Conservation (phyloP, 2,329 filamentous ascomycete genomes). For the Sclerotinia minor region DNA sequence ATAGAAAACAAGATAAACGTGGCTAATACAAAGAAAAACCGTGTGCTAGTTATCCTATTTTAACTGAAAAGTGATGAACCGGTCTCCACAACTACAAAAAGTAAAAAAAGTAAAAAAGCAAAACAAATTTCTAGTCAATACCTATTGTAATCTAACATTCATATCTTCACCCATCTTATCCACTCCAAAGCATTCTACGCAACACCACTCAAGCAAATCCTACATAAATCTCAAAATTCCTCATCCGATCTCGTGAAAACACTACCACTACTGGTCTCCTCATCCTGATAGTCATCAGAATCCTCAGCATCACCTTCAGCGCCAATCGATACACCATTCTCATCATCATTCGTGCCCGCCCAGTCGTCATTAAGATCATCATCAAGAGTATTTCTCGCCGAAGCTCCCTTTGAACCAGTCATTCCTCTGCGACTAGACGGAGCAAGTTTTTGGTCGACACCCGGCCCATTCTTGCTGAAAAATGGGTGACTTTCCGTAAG, state of each 20-base stretch:
- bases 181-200: background rate
- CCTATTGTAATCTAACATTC: background rate
- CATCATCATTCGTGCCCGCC: background rate
- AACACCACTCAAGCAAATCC: background rate
- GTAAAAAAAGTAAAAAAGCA: background rate
- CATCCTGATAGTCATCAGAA: background rate
- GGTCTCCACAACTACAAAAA: background rate
- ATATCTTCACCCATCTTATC: background rate
- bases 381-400: background rate
- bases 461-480: conserved; percentile 43
- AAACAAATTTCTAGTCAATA: background rate
- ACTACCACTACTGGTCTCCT: conserved; percentile 1
- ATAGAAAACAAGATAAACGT: too few relatives aligned
- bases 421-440: background rate
- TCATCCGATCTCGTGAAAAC: background rate
- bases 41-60: background rate
- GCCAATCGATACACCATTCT: background rate
- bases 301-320: background rate
- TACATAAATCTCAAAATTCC: background rate
- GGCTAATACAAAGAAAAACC: background rate
- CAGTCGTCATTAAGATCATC: conserved; percentile 11
- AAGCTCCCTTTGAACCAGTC: background rate
- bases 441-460: background rate
- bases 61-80: background rate
- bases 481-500: conserved; percentile 53